A percentile compares a stretch with the other conserved stretches of the same genome.
Evolutionary conservation across 768 basidiomycete species (phyloP).

Genomic region (Termitomyces sp.): DNA sequence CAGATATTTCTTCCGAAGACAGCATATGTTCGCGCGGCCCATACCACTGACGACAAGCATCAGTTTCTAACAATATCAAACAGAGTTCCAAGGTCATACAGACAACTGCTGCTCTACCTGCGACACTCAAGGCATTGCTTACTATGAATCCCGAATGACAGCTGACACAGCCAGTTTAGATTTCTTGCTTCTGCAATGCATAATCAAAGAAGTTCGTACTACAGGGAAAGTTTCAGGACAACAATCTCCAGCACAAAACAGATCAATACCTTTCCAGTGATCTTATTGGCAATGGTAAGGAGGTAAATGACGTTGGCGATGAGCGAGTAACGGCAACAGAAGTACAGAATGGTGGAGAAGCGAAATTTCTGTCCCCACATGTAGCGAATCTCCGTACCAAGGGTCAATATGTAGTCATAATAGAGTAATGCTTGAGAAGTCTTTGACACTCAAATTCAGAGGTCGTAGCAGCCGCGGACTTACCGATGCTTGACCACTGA

Average conservation of each 20-base stretch:
- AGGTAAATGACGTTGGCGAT: slow-evolving; percentile 26
- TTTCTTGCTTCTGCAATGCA: neutral
- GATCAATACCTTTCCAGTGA: slow-evolving; percentile 11
- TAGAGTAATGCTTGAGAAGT: slow-evolving; percentile 20
- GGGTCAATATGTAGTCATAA: slow-evolving; percentile 27
- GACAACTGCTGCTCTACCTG: slow-evolving; percentile 1
- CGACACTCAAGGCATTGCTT: slow-evolving; percentile 1
- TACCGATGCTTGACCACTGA: slow-evolving; percentile 18
- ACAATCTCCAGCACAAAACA: neutral
- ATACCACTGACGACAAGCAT: neutral
- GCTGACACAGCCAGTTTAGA: neutral
- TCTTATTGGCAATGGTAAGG: slow-evolving; percentile 20
- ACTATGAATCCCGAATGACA: slow-evolving; percentile 3
- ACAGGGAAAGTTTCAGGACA: neutral
- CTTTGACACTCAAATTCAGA: neutral
- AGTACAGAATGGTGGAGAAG: slow-evolving; percentile 25
- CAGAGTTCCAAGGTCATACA: neutral
- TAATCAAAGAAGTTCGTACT: neutral
- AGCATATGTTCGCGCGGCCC: neutral
- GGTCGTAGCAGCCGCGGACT: neutral
- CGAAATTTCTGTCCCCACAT: slow-evolving; percentile 26
- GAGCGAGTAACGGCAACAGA: slow-evolving; percentile 26
- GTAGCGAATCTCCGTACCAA: slow-evolving; percentile 21
- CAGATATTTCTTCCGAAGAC: neutral
- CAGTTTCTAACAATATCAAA: neutral